phyloP scores from a whole-genome alignment of 257 asterid genomes.

The Knoxia roxburghii region DNA sequence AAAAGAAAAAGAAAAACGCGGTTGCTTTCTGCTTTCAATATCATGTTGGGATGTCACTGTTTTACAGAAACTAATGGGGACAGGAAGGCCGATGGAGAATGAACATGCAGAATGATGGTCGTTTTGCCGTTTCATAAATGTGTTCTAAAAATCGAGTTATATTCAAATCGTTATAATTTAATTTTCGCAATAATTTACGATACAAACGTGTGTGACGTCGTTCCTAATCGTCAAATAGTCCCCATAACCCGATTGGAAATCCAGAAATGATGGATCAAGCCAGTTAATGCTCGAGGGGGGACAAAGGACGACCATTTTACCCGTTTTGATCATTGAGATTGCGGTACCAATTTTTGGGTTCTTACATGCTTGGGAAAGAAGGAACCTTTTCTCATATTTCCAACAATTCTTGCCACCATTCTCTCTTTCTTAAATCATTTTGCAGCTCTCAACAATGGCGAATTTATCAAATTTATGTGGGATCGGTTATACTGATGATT shows the following conservation, averaged over 20 bases:
- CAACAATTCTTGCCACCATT: not conserved
- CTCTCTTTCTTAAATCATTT: too few species aligned
- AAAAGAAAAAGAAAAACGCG: not conserved
- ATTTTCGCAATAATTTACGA: too few species aligned
- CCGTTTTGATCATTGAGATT: not conserved
- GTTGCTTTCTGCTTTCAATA: not conserved
- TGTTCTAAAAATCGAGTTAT: too few species aligned
- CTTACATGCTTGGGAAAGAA: slow-evolving; percentile 1
- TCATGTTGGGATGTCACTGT: not conserved
- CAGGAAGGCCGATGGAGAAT: not conserved
- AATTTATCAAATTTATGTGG: too few species aligned
- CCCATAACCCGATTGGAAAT: not conserved
- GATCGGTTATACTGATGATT: too few species aligned
- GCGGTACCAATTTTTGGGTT: not conserved
- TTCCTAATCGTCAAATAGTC: not conserved
- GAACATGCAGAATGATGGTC: not conserved
- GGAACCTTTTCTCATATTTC: slow-evolving; percentile 7
- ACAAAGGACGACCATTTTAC: too few species aligned
- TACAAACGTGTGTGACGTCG: too few species aligned
- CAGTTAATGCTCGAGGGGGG: not conserved
- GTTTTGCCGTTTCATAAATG: too few species aligned
- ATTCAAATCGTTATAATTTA: too few species aligned
- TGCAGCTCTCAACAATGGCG: too few species aligned
- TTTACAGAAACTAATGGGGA: not conserved
- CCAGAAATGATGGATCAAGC: not conserved